Base-by-base conservation (phyloP, 331 rosid genomes). In the Phaseolus coccineus region DNA sequence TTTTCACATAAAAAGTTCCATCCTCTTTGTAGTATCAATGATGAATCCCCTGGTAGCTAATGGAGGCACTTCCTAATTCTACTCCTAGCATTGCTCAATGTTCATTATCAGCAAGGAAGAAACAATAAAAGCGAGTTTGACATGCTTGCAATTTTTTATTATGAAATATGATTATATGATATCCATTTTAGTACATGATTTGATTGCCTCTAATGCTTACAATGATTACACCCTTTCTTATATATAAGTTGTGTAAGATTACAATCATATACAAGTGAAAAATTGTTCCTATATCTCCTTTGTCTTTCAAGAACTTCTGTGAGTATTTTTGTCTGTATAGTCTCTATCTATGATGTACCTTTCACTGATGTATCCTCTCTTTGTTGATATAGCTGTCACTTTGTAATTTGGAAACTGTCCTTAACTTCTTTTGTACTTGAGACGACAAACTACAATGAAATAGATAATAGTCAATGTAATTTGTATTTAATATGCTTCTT, bases 381-480 rank as follows among this genome's bases (percentile, higher is more conserved):
- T 25, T 81, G 33, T 52, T 15, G 8, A 40, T 3, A 50, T 4
- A 52, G 27, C 71, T 67, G 15, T 86, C 72, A 86, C 81, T 81
- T 84, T 78, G 78, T 91, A 22, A 95, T 87, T 56, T 58, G 89
- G 85, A 95, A 95, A 28, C 87, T 88, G 69, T 91, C 97, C 52
- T 76, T 78, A 25, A 88, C 85, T 61, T 73, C 82, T 79, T 64
- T 75, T 70, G 90, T 88, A 3, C 33, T 69, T 37, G 97, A 80
- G 7, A 52, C 78, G 62, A 94, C 97, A 64, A 89, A 83, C 98
- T 94, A 92, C 80, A 78, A 28, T n/a, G 8, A 59, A 50, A 31
- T 57, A 69, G 47, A 78, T 11, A 16, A 69, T 16, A 14, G 39
- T 75, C 70, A 33, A n/a, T n/a, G 44, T 8, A 59, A 5, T 55